Base-by-base conservation (phyloP, 805 yeast species). In the Teunomyces lycoperdinae region DNA sequence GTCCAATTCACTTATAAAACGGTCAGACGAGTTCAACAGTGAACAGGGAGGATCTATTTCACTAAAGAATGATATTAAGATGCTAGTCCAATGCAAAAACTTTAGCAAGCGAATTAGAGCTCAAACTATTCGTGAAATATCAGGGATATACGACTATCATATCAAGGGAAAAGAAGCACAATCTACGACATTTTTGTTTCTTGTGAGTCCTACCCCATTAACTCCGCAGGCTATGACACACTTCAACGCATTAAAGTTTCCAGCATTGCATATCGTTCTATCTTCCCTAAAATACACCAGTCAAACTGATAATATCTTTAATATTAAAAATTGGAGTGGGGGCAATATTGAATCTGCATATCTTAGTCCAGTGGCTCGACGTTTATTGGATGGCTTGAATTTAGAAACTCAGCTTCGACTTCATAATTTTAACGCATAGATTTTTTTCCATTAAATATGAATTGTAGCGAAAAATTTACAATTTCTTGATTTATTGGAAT, bases 61-160 rank as follows among this genome's bases (percentile, higher is more conserved):
- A 6, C 52, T 69, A 24, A 45, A 47, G 14, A 47, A 60, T 11
- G 71, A 70, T 39, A 67, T 77, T 5, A 64, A 65, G 42, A 61
- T 79, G 2, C 64, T 78, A 49, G 81, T 79, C 4, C 86, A 82
- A 56, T 81, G 86, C 58, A 81, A 81, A 52, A 74, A 79, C 56
- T 70, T 74, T 54, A 61, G 62, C 26, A 60, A 63, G 3, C 70
- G 73, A 45, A 67, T 80, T 30, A 71, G 69, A 46, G 79, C 85
- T 10, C 62, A 67, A 33, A 60, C 71, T 41, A 62, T 82, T 1
- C 68, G 87, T 39, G 86, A 82, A 55, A 56, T 81, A 29, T 70
- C 73, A 6, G 87, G 86, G 1, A 76, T 79, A 2, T 76, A 76
- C 55, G 57, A 66, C 43, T 69, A 58, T 51, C 71, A 73, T 53